These are phyloP conservation scores for Colletotrichum sp. DNA, from an alignment of 2,329 filamentous ascomycete species.

Conservation along the genomic window DNA sequence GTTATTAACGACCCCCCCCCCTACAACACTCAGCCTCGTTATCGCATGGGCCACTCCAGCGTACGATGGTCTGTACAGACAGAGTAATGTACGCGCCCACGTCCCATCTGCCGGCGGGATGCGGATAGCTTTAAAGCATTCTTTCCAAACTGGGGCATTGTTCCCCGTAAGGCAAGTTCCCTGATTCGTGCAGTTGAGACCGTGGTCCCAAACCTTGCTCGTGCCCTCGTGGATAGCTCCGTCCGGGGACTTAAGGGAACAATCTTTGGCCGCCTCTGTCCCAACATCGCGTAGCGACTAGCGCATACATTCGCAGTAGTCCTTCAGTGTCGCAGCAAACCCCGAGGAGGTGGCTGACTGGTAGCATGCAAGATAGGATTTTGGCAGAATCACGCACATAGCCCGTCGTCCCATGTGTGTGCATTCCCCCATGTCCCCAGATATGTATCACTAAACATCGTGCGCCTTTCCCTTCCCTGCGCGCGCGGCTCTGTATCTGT, in stretches of 20 bases:
- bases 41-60: not conserved
- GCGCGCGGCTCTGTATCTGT: not conserved
- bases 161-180: not conserved
- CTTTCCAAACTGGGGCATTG: not conserved
- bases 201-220: not conserved
- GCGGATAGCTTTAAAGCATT: not conserved
- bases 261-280: not conserved
- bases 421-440: not conserved
- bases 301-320: not conserved
- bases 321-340: not conserved
- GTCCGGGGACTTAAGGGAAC: not conserved
- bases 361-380: not conserved
- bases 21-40: not conserved
- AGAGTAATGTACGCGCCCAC: not conserved
- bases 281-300: not conserved
- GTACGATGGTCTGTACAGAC: not conserved
- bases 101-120: not conserved
- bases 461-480: not conserved
- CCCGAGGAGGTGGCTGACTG: not conserved
- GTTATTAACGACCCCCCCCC: not conserved
- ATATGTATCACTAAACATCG: not conserved
- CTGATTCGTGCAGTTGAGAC: slow-evolving; percentile 7
- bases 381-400: not conserved
- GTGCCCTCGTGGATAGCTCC: not conserved
- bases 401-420: not conserved